Base-by-base conservation (phyloP, 73 alveolate species). In the Paramecium octaurelia region DNA sequence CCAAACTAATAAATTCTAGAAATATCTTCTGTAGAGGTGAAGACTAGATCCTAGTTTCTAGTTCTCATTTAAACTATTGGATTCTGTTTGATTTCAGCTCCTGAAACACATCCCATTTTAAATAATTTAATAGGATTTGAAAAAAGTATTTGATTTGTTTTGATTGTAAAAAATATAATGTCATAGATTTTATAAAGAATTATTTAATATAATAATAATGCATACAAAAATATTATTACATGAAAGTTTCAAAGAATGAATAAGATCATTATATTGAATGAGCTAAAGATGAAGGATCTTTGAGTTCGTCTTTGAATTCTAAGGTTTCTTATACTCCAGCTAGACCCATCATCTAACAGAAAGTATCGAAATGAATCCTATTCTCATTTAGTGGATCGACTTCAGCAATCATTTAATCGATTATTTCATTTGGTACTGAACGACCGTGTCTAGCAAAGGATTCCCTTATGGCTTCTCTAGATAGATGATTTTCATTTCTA, bases 391-490 rank as follows among this genome's bases (percentile, higher is more conserved):
- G 21, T 6, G 88, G 91, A 40, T 92, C 96, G 0, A 85, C 88
- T 92, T 92, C 96, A 36, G 44, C 43, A 31, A 92, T 42, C 94
- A 92, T 92, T 42, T 21, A 18, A 87, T 69, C 92, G 11, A 90
- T 75, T 59, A 14, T 71, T 75, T 90, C 94, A 27, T 75, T 54
- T 4, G 92, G 64, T 10, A 80, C 34, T 21, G 36, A 68, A 40
- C 93, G 84, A 16, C 94, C 94, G 27, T 90, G 59, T 50, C 88
- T 86, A 27, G 70, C 89, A 36, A 93, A 58, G 24, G 93, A 44
- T 77, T 93, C 95, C 31, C 92, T 92, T 36, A 93, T 58, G 18
- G 92, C 96, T 20, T 48, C 48, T 18, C 58, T 92, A 8, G 96
- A 46, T 21, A 93, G 50, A 40, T 50, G 57, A 18, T 94, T 94